These are phyloP conservation scores for Tetradesmus lagerheimii DNA, from an alignment of 139 green algal genomes.

Conservation along the genomic window DNA sequence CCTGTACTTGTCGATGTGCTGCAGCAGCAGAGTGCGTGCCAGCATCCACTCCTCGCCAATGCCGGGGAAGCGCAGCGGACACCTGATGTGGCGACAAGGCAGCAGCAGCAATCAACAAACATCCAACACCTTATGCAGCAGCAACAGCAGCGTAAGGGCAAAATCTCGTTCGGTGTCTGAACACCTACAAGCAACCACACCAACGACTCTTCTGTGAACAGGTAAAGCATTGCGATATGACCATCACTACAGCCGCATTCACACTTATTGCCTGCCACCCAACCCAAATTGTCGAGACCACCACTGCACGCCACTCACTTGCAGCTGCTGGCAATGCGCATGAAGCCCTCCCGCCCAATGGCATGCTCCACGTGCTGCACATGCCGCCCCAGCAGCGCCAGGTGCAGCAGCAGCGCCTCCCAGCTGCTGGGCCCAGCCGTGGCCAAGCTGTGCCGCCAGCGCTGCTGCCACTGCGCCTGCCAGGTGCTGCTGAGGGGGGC, in stretches of 20 bases:
- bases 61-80: slow-evolving; percentile 77
- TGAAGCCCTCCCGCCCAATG: slow-evolving; percentile 70
- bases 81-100: slow-evolving; percentile 52
- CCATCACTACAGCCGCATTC: too few species aligned
- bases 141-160: not conserved
- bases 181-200: too few species aligned
- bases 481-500: not conserved
- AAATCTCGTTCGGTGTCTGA: too few species aligned
- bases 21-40: slow-evolving; percentile 68
- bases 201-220: too few species aligned
- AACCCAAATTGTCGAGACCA: too few species aligned
- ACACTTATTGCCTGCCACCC: too few species aligned
- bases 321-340: slow-evolving; percentile 53
- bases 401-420: slow-evolving; percentile 55
- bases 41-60: slow-evolving; percentile 69
- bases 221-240: too few species aligned
- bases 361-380: slow-evolving; percentile 44
- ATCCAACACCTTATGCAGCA: not conserved
- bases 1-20: slow-evolving; percentile 74
- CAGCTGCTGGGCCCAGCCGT: slow-evolving; percentile 3
- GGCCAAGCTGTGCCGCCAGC: slow-evolving; percentile 63
- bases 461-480: slow-evolving; percentile 49
- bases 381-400: slow-evolving; percentile 66
- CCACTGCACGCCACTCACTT: slow-evolving; percentile 13
- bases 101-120: not conserved